Percentiles rank a stretch among this genome's conserved stretches.
These are phyloP conservation scores for Thelonectria olida DNA, from an alignment of 2,329 filamentous ascomycete species.

Conservation along the genomic window DNA sequence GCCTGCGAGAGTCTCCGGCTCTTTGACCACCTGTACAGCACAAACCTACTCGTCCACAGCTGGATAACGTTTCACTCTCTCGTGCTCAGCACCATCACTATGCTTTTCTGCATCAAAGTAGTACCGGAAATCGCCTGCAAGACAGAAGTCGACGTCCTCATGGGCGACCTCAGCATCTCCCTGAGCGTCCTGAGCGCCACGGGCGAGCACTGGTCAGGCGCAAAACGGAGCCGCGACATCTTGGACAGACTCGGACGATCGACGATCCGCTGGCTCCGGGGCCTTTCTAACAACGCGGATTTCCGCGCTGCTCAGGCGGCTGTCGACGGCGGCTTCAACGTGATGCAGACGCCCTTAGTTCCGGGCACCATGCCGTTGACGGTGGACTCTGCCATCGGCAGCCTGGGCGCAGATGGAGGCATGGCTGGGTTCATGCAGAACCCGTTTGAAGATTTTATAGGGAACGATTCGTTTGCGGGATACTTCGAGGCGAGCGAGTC, in stretches of 20 bases:
- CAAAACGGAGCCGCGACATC: constrained; percentile 56
- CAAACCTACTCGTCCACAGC: constrained; percentile 55
- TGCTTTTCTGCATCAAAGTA: constrained; percentile 61
- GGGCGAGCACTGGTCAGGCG: constrained; percentile 62
- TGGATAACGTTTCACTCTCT: constrained; percentile 60
- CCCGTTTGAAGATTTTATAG: constrained; percentile 37
- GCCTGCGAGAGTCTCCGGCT: constrained; percentile 52
- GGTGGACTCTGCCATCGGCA: not conserved
- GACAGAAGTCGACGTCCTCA: constrained; percentile 50
- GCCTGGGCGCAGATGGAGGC: not conserved
- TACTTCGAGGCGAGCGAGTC: constrained; percentile 42
- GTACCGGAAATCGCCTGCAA: constrained; percentile 51
- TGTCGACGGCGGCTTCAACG: not conserved
- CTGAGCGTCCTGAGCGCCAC: constrained; percentile 59
- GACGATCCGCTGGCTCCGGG: constrained; percentile 41
- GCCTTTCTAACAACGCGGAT: not conserved
- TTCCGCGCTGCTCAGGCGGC: not conserved
- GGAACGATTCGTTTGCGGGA: constrained; percentile 39
- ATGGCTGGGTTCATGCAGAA: constrained; percentile 26
- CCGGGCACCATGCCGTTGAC: constrained; percentile 2
- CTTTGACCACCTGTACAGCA: constrained; percentile 54
- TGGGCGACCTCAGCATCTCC: constrained; percentile 51
- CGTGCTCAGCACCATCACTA: constrained; percentile 57
- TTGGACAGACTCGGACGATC: constrained; percentile 50
- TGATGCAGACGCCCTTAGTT: constrained; percentile 10